These are phyloP conservation scores for Arxiozyma bovina DNA, from an alignment of 1,139 yeast genomes.

Conservation along the genomic window DNA sequence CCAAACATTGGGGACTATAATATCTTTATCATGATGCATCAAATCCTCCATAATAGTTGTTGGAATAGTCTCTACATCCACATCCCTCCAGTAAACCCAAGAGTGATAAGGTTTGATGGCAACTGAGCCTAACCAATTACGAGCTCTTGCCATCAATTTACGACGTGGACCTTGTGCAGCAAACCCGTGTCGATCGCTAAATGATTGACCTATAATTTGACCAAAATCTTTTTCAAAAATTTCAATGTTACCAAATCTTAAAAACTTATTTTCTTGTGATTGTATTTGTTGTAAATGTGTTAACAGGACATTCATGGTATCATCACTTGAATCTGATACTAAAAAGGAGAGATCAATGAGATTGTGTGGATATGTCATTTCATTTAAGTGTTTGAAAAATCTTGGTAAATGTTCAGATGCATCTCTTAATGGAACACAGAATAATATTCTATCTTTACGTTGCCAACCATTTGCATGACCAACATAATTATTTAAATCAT, in stretches of 20 bases:
- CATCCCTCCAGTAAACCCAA: conserved; percentile 78
- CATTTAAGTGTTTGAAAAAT: conserved; percentile 53
- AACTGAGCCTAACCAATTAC: conserved; percentile 59
- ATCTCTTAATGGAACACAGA: conserved; percentile 62
- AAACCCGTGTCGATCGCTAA: conserved; percentile 60
- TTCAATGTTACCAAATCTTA: conserved; percentile 45
- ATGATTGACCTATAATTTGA: conserved; percentile 57
- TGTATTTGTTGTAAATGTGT: conserved; percentile 41
- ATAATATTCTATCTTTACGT: conserved; percentile 47
- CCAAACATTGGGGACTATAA: conserved; percentile 82
- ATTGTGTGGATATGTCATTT: conserved; percentile 58
- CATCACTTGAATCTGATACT: conserved; percentile 53
- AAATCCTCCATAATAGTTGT: conserved; percentile 53
- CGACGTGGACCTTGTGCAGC: conserved; percentile 69
- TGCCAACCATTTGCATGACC: conserved; percentile 53
- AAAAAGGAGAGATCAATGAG: conserved; percentile 56
- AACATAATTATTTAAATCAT: conserved; percentile 44
- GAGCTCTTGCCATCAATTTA: conserved; percentile 63
- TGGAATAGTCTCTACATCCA: conserved; percentile 59
- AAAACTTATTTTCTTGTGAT: conserved; percentile 36
- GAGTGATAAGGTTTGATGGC: conserved; percentile 61
- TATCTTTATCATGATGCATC: conserved; percentile 58
- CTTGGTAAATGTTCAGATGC: conserved; percentile 61
- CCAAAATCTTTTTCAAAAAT: conserved; percentile 64
- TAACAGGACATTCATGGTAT: conserved; percentile 45